Base-by-base conservation (phyloP, 2,329 filamentous ascomycete genomes). In the Pestalotiopsis sp. region DNA sequence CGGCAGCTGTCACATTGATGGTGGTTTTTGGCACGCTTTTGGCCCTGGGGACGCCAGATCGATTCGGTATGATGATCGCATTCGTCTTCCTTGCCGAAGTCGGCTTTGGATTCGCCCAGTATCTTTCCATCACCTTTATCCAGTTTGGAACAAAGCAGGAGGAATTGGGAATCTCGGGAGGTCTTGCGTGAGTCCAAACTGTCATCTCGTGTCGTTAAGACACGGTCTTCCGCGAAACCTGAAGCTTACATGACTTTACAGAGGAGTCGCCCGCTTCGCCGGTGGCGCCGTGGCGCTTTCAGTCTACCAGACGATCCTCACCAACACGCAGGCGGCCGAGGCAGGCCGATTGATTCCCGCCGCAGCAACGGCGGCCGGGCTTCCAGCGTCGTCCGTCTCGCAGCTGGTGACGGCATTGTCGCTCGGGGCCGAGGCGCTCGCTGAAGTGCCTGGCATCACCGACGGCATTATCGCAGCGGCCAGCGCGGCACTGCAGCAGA, bases 61-160 rank as follows among this genome's bases (percentile, higher is more conserved):
- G 81, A 48, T 82, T 83, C 72, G 81, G 78, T 4, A 77, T 81
- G 68, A 82, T 83, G 73, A 81, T 84, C 61, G 83, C 82, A 0
- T 83, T 85, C 65, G 76, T 82, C 13, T 84, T 85, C 72, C 75
- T 85, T 17, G 78, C 78, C 4, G 76, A 82, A 71, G 75, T 77
- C 13, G 82, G 79, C 4, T 86, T 83, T 70, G 82, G 82, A 5
- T 85, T 81, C 80, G 82, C 79, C 3, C 77, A 83, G 66, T 84
- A 84, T 66, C 73, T 84, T 22, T 81, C 79, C 20, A 84, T 86
- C 70, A 81, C 83, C 1, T 81, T 83, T 68, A 82, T 81, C 5
- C 83, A 85, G 71, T 80, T 85, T 67, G 83, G 82, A n/a, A 82
- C 83, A 2, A 78, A 82, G 30, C 84, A 86, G 68, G 78, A 81